Evolutionary conservation across 768 basidiomycete genomes (phyloP), one percentile per base, ranked within the genome.

Genomic region (Termitomyces sp.): DNA sequence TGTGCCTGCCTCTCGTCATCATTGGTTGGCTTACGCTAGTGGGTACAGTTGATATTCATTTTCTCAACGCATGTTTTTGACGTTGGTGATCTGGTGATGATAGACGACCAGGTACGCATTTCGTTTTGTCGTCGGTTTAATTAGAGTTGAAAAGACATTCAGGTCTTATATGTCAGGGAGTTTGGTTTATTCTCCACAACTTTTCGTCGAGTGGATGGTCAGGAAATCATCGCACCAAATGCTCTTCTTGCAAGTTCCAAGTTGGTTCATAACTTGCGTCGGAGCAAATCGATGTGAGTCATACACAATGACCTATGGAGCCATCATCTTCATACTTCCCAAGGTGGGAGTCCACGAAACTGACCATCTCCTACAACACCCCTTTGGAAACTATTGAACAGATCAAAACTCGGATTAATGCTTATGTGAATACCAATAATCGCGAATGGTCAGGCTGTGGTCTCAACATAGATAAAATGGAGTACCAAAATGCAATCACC

Each of bases 51-150:
- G 25, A 88, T 92, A 67, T 92, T 92, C 76, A 91, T 92, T 61
- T 91, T 92, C 71, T 88, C 87, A 1, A 92, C 91, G 0, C 91
- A 92, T 68, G 87, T 90, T n/a, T 92, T 89, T 65, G 90, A 92
- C 69, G 87, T 92, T 7, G 91, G 91, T 7, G 91, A 93, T 67
- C 73, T 92, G 36, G 87, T 92, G 7, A 83, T 92, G 81, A 91
- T 93, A 63, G 91, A 92, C 67, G 85, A 87, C 59, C 82, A 86
- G 72, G 85, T 81, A 71, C 51, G 56, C 62, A 61, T 10, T 50
- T 62, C 48, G 14, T 34, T 31, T 14, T 25, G 29, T 54, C 37
- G 15, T 52, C 2, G 32, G 8, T 20, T 34, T 5, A 10, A 20
- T 49, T 17, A 11, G n/a, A 36, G 17, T 25, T 32, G 4, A 59